Percentiles rank a stretch among this genome's conserved stretches.
These are phyloP conservation scores for Neonectria punicea DNA, from an alignment of 2,329 filamentous ascomycete species.

Conservation along the genomic window DNA sequence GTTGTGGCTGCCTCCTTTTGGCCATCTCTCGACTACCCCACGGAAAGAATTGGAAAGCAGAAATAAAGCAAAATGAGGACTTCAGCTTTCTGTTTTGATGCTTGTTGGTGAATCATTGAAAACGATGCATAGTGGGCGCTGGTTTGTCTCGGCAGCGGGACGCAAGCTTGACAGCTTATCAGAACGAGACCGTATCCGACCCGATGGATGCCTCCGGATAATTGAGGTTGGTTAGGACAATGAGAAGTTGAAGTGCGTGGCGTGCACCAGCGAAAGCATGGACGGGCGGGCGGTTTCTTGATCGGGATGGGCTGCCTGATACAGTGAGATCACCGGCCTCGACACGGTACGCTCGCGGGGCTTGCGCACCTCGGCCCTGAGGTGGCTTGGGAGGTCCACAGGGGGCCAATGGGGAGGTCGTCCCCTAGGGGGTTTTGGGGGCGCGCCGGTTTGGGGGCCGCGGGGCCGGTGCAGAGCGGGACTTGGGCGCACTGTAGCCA, in stretches of 20 bases:
- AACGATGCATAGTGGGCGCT: neutral
- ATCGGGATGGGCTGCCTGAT: constrained; percentile 16
- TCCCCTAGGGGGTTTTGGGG: constrained; percentile 18
- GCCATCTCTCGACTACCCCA: neutral
- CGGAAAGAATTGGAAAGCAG: neutral
- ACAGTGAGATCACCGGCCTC: constrained; percentile 14
- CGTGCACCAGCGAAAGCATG: constrained; percentile 6
- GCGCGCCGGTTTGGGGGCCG: constrained; percentile 37
- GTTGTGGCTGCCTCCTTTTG: constrained; percentile 6
- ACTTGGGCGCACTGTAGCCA: constrained; percentile 18
- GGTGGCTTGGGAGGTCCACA: neutral
- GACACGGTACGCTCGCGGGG: constrained; percentile 22
- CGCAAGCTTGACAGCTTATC: neutral
- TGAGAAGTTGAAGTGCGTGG: neutral
- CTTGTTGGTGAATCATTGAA: neutral
- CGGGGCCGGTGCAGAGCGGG: constrained; percentile 17
- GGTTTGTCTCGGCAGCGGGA: constrained; percentile 9
- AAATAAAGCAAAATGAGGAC: neutral
- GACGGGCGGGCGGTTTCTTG: constrained; percentile 7
- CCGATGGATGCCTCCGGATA: constrained; percentile 1
- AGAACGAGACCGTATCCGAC: neutral
- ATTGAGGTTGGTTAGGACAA: constrained; percentile 7
- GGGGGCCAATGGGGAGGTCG: constrained; percentile 18
- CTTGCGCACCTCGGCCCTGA: neutral
- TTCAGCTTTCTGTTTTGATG: no score